Evolutionary conservation across 352 stramenopile species (phyloP), one percentile per base, ranked within the genome.

Genomic region (Phytophthora melonis): DNA sequence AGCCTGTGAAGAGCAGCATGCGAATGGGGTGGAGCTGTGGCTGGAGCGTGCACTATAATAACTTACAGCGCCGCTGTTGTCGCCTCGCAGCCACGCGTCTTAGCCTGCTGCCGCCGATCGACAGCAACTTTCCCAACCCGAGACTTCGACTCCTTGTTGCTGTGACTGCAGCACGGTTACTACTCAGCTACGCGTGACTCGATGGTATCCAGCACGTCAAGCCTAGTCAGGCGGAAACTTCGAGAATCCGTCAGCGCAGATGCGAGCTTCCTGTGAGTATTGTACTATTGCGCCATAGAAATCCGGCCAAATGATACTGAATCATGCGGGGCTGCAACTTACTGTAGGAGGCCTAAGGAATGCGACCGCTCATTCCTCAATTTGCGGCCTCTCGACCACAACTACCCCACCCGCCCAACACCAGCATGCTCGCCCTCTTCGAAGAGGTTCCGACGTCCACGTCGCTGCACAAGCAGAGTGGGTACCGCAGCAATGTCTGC

Each of bases 401-500:
- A 53, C 30, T 68, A 64, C 36, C 18, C 5, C 54, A n/a, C 54
- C 13, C n/a, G 5, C 21, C 8, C 41, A 71, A 10, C 52, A 71
- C 30, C 50, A 71, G 14, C 52, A 71, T 78, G 71, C 49, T 60
- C n/a, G n/a, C 47, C 30, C 53, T 64, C 27, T 74, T 60, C 34
- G 71, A 78, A 18, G 66, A 78, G 25, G 55, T 56, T 23, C 71
- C 71, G 5, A 50, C 66, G 2, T 68, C 60, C 18, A 64, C 57
- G 5, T 60, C 41, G 30, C 25, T 73, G 50, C 50, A 75, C 16
- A 47, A 75, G 63, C 60, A 69, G 61, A 75, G 73, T 50, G 49
- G 61, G 9, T 89, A 89, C 66, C 71, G 78, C 11, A 88, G 79
- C 69, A 91, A 89, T 50, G 60, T 77, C 50, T 91, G 82, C 70